A percentile compares a stretch with the other conserved stretches of the same genome.
These are phyloP conservation scores for Cynanchum wilfordii DNA, from an alignment of 257 asterid species.

Conservation along the genomic window DNA sequence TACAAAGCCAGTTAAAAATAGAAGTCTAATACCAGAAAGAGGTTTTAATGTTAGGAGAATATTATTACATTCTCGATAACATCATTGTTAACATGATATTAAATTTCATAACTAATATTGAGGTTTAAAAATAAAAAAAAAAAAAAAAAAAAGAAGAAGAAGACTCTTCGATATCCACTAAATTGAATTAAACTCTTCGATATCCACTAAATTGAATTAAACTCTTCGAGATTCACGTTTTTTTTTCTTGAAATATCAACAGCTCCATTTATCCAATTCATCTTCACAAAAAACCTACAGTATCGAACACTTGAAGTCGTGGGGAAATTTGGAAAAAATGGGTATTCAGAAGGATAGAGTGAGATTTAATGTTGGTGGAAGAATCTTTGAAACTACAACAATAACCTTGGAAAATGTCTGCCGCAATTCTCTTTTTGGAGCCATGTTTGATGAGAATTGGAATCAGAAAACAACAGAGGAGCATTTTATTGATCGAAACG, in stretches of 20 bases:
- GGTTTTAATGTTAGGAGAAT: too few relatives aligned
- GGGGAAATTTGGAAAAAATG: conserved; percentile 31
- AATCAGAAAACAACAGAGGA: conserved; percentile 42
- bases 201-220: too few relatives aligned
- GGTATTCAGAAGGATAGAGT: conserved; percentile 79
- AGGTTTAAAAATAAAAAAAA: too few relatives aligned
- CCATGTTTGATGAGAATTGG: conserved; percentile 83
- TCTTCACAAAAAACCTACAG: conserved; percentile 15
- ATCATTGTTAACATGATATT: too few relatives aligned
- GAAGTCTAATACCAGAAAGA: too few relatives aligned
- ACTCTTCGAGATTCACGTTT: too few relatives aligned
- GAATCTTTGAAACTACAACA: conserved; percentile 70
- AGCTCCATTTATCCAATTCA: conserved; percentile 25
- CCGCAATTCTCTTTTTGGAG: conserved; percentile 74
- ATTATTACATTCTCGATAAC: too few relatives aligned
- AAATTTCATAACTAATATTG: too few relatives aligned
- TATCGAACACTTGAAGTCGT: conserved; percentile 8
- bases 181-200: too few relatives aligned
- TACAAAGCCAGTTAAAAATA: too few relatives aligned
- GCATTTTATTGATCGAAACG: conserved; percentile 83
- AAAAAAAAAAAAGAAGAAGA: too few relatives aligned
- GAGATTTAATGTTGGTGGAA: conserved; percentile 75
- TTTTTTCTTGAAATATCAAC: conserved; percentile 24
- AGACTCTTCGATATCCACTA: too few relatives aligned
- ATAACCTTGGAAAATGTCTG: conserved; percentile 94